These are phyloP conservation scores for Cyclostephanos tholiformis DNA, from an alignment of 108 stramenopile species.

Conservation along the genomic window DNA sequence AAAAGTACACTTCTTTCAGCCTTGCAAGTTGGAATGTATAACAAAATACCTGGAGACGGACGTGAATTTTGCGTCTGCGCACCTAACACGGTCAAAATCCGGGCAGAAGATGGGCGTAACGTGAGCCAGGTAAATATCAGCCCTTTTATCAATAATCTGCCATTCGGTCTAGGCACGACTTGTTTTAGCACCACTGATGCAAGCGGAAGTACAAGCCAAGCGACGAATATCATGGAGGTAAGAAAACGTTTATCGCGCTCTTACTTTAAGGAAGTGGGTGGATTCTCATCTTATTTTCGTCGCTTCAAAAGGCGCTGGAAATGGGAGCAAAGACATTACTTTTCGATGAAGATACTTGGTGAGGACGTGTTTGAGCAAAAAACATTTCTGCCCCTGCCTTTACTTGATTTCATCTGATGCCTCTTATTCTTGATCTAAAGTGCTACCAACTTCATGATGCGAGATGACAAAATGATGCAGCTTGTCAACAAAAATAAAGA, in stretches of 20 bases:
- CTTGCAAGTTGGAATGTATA: conserved; percentile 90
- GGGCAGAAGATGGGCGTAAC: conserved; percentile 94
- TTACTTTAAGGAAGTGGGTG: neutral
- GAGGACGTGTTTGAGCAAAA: neutral
- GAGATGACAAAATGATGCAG: conserved; percentile 93
- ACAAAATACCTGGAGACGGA: conserved; percentile 96
- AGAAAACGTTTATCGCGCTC: conserved; percentile 24
- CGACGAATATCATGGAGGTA: conserved; percentile 91
- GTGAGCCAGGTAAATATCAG: conserved; percentile 88
- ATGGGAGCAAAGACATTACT: conserved; percentile 86
- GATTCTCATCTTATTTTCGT: neutral
- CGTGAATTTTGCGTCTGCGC: conserved; percentile 89
- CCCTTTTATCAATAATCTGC: conserved; percentile 95
- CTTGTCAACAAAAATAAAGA: conserved; percentile 92
- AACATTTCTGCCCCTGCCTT: conserved; percentile 28
- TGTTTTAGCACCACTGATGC: conserved; percentile 88
- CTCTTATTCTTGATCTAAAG: neutral
- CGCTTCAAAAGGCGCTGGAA: conserved; percentile 63
- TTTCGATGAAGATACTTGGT: conserved; percentile 96
- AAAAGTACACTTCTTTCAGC: conserved; percentile 93
- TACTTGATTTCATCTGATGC: neutral
- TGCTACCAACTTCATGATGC: conserved; percentile 93
- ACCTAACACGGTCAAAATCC: conserved; percentile 84
- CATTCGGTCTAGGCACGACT: conserved; percentile 81
- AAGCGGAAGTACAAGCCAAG: conserved; percentile 94